Evolutionary conservation across 805 yeast genomes (phyloP), one percentile per base, ranked within the genome.

Genomic region (Teunomyces gatunensis): DNA sequence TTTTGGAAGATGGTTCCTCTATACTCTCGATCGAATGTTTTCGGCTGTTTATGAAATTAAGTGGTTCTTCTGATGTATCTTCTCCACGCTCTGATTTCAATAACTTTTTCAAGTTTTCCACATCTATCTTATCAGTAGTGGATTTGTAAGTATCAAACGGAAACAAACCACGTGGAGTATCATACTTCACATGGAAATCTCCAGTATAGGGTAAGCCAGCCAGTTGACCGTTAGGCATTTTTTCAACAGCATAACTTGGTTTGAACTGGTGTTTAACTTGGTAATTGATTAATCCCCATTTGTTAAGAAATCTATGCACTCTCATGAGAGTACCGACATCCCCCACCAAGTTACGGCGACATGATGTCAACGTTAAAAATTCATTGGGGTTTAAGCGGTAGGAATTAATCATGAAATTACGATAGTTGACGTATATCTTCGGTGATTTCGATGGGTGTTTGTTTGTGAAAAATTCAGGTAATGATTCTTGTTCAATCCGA

Each of bases 241-340:
- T 71, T 47, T 83, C 87, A 13, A 84, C 75, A 2, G 75, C 73
- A 44, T 81, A 74, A 21, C 77, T 77, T 3, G 95, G 94, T 52
- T 84, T 79, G 46, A 83, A 74, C 52, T 81, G 87, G 1, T 91
- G 88, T 61, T 85, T 87, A 2, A 91, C 95, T 65, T 91, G 97
- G 64, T 91, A 91, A 66, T 91, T 91, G 45, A 91, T 88, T 44
- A 91, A 73, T 0, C 97, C 97, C 97, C 97, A 91, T 63, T 86
- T 87, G 56, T 83, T 88, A 48, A 91, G 70, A 61, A 91, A 90
- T 45, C 84, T 77, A 60, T 89, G 96, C 6, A 91, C 82, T 53
- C 96, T 80, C 75, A 90, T 79, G 50, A 91, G 78, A 0, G 96
- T 81, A 2, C 95, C 92, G 5, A 89, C 96, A 70, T 91, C 97